These are phyloP conservation scores for Arthroderma sp. DNA, from an alignment of 2,329 filamentous ascomycete species.

Conservation along the genomic window DNA sequence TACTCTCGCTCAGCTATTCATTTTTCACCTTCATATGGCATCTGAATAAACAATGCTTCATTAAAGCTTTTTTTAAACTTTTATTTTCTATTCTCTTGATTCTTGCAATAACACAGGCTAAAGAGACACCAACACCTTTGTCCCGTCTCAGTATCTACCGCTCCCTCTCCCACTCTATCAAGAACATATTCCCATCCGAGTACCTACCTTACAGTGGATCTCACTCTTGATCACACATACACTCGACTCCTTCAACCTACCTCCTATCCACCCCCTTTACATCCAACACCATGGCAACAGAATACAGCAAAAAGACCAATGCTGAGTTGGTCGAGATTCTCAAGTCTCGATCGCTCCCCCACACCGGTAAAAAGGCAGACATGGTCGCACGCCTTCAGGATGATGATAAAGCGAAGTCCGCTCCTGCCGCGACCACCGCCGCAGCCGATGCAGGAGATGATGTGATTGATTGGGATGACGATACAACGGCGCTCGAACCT, in stretches of 20 bases:
- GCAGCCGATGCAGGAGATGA: slow-evolving; percentile 21
- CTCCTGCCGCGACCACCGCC: slow-evolving; percentile 4
- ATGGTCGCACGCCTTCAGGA: slow-evolving; percentile 35
- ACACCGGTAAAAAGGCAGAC: slow-evolving; percentile 38
- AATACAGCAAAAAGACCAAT: slow-evolving; percentile 39
- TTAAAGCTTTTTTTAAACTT: too few relatives aligned
- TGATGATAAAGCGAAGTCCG: slow-evolving; percentile 28
- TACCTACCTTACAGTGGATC: too few relatives aligned
- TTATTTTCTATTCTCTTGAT: too few relatives aligned
- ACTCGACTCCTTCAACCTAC: neutral
- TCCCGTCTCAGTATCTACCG: too few relatives aligned
- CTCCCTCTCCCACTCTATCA: too few relatives aligned
- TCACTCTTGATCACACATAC: too few relatives aligned
- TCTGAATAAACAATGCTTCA: too few relatives aligned
- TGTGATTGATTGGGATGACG: slow-evolving; percentile 34
- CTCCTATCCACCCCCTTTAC: neutral
- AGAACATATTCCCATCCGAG: too few relatives aligned
- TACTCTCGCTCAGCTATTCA: too few relatives aligned
- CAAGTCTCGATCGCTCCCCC: slow-evolving; percentile 34
- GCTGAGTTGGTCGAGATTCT: slow-evolving; percentile 37
- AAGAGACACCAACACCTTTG: too few relatives aligned
- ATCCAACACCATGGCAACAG: slow-evolving; percentile 22
- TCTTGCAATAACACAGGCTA: too few relatives aligned
- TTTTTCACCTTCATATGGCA: too few relatives aligned
- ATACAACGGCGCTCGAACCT: slow-evolving; percentile 18